Percentiles rank a stretch among this genome's conserved stretches.
These are phyloP conservation scores for Ophiostoma sp. DNA, from an alignment of 2,329 filamentous ascomycete genomes.

Conservation along the genomic window DNA sequence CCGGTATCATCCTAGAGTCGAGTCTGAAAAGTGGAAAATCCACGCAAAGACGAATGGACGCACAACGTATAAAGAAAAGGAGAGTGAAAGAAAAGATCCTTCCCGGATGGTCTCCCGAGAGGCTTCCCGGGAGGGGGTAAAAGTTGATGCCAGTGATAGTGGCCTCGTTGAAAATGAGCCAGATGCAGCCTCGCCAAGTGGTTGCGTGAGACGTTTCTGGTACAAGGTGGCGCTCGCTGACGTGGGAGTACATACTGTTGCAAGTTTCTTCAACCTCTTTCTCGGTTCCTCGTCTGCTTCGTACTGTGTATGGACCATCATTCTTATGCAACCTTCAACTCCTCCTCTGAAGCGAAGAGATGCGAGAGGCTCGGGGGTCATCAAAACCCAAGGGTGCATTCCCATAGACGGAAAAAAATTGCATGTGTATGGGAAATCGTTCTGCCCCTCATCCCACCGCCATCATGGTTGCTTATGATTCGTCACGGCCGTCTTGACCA, in stretches of 20 bases:
- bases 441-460: neutral
- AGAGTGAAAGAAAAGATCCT: neutral
- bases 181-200: neutral
- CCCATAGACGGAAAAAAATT: neutral
- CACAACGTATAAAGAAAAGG: neutral
- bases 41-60: neutral
- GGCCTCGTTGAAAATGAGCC: neutral
- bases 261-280: neutral
- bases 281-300: neutral
- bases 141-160: neutral
- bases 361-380: neutral
- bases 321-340: neutral
- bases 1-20: neutral
- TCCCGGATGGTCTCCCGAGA: neutral
- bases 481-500: neutral
- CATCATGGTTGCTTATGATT: neutral
- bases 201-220: neutral
- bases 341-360: neutral
- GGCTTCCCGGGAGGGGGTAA: neutral
- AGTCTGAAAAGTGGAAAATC: neutral
- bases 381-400: neutral
- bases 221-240: neutral
- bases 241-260: neutral
- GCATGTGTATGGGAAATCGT: neutral
- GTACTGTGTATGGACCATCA: too few species aligned